Evolutionary conservation across 2,329 filamentous ascomycete genomes (phyloP), one percentile per base, ranked within the genome.

Genomic region (Balansia obtecta): DNA sequence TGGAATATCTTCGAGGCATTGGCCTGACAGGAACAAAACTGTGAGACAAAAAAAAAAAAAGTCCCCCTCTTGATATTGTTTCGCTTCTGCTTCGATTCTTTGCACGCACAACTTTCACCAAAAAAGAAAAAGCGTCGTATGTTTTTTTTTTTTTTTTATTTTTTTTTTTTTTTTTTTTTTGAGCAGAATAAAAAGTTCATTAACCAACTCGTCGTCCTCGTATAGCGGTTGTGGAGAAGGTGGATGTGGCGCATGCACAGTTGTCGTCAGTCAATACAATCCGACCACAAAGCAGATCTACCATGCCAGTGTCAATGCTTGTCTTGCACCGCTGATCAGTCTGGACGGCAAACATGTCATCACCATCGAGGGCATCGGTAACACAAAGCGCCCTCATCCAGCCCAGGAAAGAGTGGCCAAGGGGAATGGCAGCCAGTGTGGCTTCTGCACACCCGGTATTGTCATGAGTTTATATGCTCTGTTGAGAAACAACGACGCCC

Each of bases 331-430:
- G 7, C 76, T 98, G 45, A 86, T 89, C 57, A 95, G 89, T 60
- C 79, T 97, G 42, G 93, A 97, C 65, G 93, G 93, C 43, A 98
- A 98, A 66, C 93, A 98, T 76, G 88, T 97, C 61, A 90, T 98
- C 63, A 98, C 93, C 3, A 84, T 98, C 40, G 93, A 98, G 68
- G 93, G 93, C 7, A 96, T 98, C 60, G 93, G 93, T 11, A 87
- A 85, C 64, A 83, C 87, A 30, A 85, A 93, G 65, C 80, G 76
- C 41, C 93, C 93, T 5, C 93, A 98, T 70, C 87, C 91, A 2
- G 75, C 85, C 3, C 93, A 97, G 65, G 89, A 97, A 70, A 79
- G 93, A 45, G 86, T 98, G 59, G 91, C 93, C 16, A 86, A 86
- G 67, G 80, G 85, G 33, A 93, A 95, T 69, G 93, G 93, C 46